Conservation (phyloP, 2,329 filamentous ascomycete species). For the Apiospora arundinis region DNA sequence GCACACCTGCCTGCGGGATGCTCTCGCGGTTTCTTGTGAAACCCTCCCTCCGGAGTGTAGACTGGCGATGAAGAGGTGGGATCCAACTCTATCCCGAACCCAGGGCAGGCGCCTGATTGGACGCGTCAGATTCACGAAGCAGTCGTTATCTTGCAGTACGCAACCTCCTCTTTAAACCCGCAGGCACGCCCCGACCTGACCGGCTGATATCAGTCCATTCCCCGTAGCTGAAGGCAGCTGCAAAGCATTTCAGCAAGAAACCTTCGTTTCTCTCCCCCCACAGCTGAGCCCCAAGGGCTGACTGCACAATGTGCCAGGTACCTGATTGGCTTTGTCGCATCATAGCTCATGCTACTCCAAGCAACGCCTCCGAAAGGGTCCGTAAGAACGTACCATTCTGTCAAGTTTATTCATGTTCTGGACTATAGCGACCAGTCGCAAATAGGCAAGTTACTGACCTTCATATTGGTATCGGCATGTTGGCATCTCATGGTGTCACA, state of each 20-base stretch:
- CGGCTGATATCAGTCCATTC: background rate
- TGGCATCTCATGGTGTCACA: background rate
- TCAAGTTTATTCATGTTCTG: background rate
- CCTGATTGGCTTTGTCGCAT: background rate
- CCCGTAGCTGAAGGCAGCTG: background rate
- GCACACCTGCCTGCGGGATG: background rate
- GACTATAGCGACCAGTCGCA: background rate
- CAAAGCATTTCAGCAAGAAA: background rate
- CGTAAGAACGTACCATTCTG: background rate
- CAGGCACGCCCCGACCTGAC: background rate
- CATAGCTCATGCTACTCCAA: background rate
- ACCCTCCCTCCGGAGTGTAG: background rate
- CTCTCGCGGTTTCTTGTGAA: background rate
- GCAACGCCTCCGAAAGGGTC: background rate
- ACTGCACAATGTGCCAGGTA: background rate
- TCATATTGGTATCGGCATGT: background rate
- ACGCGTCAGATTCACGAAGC: background rate
- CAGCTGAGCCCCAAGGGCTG: background rate
- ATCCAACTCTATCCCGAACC: background rate
- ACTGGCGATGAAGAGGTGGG: background rate
- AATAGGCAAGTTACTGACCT: background rate
- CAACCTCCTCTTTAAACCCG: background rate
- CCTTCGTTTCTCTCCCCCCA: background rate
- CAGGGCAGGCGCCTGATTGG: background rate
- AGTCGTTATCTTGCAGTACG: background rate